A percentile compares a stretch with the other conserved stretches of the same genome.
Evolutionary conservation across 73 alveolate genomes (phyloP).

Genomic region (Symbiodinium natans): DNA sequence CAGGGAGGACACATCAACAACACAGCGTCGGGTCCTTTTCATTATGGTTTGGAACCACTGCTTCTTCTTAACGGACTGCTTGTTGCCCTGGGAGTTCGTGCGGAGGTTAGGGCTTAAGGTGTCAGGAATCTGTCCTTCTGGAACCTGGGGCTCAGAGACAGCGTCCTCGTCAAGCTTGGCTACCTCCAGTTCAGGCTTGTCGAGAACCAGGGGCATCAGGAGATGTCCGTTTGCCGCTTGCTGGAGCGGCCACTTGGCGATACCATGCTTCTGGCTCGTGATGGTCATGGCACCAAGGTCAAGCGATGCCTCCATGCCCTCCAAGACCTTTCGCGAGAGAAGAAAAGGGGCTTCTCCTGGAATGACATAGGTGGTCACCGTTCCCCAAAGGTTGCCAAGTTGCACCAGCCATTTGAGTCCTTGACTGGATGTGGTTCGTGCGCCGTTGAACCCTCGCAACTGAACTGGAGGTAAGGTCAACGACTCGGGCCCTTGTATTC

Average conservation of each 20-base stretch:
- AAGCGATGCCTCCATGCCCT: conserved; percentile 18
- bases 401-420: neutral
- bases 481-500: neutral
- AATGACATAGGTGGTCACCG: conserved; percentile 20
- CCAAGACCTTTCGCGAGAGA: neutral
- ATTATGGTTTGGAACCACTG: neutral
- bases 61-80: neutral
- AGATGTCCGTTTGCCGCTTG: conserved; percentile 44
- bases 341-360: neutral
- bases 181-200: no score
- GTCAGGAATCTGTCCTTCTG: no score
- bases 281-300: neutral
- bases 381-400: conserved; percentile 34
- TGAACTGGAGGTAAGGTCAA: conserved; percentile 16
- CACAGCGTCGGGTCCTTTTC: neutral
- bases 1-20: neutral
- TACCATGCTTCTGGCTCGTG: conserved; percentile 7
- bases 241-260: neutral
- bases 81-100: neutral
- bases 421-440: neutral
- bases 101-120: neutral
- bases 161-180: neutral
- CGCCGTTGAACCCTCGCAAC: conserved; percentile 29
- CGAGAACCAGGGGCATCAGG: neutral
- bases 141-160: neutral